Evolutionary conservation across 352 stramenopile genomes (phyloP), one percentile per base, ranked within the genome.

Genomic region (Thalassiosira mediterranea): DNA sequence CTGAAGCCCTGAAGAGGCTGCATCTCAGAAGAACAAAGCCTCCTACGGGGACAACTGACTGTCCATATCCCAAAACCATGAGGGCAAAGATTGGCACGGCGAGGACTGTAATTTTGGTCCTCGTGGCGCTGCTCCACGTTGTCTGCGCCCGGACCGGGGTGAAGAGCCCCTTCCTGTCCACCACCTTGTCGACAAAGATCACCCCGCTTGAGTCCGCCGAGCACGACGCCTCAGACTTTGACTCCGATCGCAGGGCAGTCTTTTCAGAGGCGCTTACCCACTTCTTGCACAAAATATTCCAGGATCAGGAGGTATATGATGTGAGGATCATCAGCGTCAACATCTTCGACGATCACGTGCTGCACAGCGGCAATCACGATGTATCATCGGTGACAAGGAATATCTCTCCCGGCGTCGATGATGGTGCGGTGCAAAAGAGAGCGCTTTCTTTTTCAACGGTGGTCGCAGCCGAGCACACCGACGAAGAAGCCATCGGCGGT

Each of bases 241-340:
- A 75, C 37, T 49, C 38, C 1, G 37, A 21, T 10, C 49, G 52
- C 4, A 61, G 74, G 65, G 19, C 25, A 8, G 21, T 40, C 1
- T 81, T 72, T 49, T 56, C 34, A 1, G 37, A 52, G 34, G 46
- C 64, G 3, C 51, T 64, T 10, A 19, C 23, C 37, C 11, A 63
- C n/a, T 81, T 81, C 42, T 32, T 81, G 11, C 42, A 62, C 29
- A 74, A 81, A 34, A 34, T 81, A 64, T 73, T 81, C 37, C 10
- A 34, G 10, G 64, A 70, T 23, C 72, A 81, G 25, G 46, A 76
- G 44, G 72, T 72, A 7, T 76, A 81, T 54, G 46, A 79, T 46
- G 48, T 81, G n/a, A 53, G 63, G 21, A 63, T 81, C 0, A 21
- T 81, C 2, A 49, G 25, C 8, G 72, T 76, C 2, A 56, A 48